Base-by-base conservation (phyloP, 2,329 filamentous ascomycete genomes). In the Pseudogymnoascus sp. region DNA sequence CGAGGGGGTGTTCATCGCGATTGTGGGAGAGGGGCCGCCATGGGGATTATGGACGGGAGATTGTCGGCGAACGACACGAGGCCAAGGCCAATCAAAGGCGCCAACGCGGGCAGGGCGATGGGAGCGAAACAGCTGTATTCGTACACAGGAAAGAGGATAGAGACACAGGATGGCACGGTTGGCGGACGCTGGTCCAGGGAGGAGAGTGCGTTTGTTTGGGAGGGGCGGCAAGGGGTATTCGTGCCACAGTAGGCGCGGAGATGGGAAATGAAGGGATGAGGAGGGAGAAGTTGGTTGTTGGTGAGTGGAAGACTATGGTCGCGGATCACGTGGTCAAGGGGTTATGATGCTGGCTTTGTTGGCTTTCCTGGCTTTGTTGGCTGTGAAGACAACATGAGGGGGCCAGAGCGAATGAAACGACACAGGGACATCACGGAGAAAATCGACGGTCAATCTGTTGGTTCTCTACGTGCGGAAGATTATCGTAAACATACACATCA, bases 221-320 rank as follows among this genome's bases (percentile, higher is more conserved):
- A 33, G 48, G 9, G 29, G n/a, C 15, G 15, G 29, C 21, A 33
- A 18, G 48, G n/a, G 2, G 9, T 55, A 15, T 55, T 55, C 13
- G 27, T 21, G 27, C 29, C 27, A 18, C 4, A 33, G 48, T 33
- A 55, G 48, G 48, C 48, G 48, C 48, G 29, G n/a, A 33, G 8
- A 55, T 55, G 48, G 48, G 29, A 55, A 55, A 55, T 55, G 48
- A 55, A 55, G 48, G 48, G 29, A n/a, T 33, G 27, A 45, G 10
- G 40, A 42, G 9, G 27, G n/a, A 52, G 29, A 18, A 33, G 27
- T 52, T 52, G 40, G 21, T 9, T 10, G 39, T 42, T 42, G 18
- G 39, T 25, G 9, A 42, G 18, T 4, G 5, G 39, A n/a, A 10
- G 25, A 25, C 6, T 25, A 12, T 25, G 39, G 39, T 21, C 12